Base-by-base conservation (phyloP, 2,329 filamentous ascomycete species). In the Pseudogymnoascus sp. region DNA sequence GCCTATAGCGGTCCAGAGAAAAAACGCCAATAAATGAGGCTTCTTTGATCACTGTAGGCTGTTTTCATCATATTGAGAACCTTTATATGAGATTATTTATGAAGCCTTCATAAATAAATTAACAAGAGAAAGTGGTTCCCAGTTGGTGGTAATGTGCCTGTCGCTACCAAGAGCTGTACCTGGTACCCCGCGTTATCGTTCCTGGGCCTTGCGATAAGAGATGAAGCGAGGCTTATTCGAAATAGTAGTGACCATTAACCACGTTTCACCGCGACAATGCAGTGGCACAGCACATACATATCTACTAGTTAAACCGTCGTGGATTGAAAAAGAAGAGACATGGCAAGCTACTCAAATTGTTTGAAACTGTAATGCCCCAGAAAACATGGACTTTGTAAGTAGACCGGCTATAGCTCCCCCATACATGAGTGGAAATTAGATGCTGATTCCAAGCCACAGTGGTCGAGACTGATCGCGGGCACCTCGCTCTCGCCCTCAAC, bases 401-500 rank as follows among this genome's bases (percentile, higher is more conserved):
- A 55, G n/a, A 31, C 26, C n/a, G 6, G n/a, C n/a, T 19, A 19
- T 7, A 4, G 26, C n/a, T 19, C 12, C 29, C 11, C 26, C 29
- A 55, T 55, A 12, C 4, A 33, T 33, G 26, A 19, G 26, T 55
- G 49, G 49, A 55, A 55, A 55, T 55, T 55, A 55, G 49, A 55
- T 33, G 49, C 49, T 55, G 49, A 55, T 55, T 55, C 49, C 26
- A 55, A 6, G n/a, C 63, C 64, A 31, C 68, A 88, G 85, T 88
- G 85, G 85, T 84, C 84, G 77, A 83, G 85, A 75, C 79, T 88
- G 76, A 77, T 88, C 77, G 85, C 83, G 72, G 82, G 81, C 68
- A 82, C 80, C 67, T 79, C 83, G 71, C 78, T 87, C 69, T 82
- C 81, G 68, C 66, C 70, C 14, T 76, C 81, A 69, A 79, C 78